These are phyloP conservation scores for Aegilops speltoides DNA, from an alignment of 176 grass and related monocot species.

Conservation along the genomic window DNA sequence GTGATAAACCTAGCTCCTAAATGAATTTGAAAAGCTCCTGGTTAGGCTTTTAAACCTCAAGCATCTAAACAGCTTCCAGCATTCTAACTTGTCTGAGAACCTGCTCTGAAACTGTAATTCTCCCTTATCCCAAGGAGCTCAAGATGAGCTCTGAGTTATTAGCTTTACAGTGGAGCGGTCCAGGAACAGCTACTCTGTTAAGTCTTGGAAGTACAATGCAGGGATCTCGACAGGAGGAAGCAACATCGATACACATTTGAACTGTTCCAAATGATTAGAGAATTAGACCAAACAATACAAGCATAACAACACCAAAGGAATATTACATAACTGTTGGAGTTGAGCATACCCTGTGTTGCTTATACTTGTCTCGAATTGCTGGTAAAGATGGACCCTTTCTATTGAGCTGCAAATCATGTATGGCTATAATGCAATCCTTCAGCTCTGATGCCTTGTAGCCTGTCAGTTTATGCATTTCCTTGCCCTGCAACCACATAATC, in stretches of 20 bases:
- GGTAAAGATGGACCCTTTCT: constrained; percentile 44
- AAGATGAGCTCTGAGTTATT: constrained; percentile 31
- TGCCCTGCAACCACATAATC: constrained; percentile 46
- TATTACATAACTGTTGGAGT: not conserved
- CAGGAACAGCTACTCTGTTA: constrained; percentile 34
- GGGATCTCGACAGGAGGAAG: constrained; percentile 61
- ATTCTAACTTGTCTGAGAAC: constrained; percentile 35
- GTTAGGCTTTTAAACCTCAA: not conserved
- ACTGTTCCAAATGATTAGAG: constrained; percentile 53
- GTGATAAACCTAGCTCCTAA: constrained; percentile 34
- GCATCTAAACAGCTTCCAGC: constrained; percentile 26
- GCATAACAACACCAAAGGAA: constrained; percentile 13
- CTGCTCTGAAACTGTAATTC: constrained; percentile 9
- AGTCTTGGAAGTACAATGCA: constrained; percentile 44
- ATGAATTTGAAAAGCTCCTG: not conserved
- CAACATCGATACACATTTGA: constrained; percentile 63
- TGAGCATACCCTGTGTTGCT: constrained; percentile 71
- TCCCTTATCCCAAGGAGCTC: constrained; percentile 34
- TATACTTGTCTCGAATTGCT: constrained; percentile 86
- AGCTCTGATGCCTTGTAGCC: constrained; percentile 75
- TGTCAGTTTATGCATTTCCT: constrained; percentile 52
- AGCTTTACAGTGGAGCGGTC: constrained; percentile 23
- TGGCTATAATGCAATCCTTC: constrained; percentile 62
- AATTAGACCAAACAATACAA: constrained; percentile 25
- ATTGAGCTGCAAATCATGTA: constrained; percentile 81